These are phyloP conservation scores for Quercus alba DNA, from an alignment of 306 rosid species.

Conservation along the genomic window DNA sequence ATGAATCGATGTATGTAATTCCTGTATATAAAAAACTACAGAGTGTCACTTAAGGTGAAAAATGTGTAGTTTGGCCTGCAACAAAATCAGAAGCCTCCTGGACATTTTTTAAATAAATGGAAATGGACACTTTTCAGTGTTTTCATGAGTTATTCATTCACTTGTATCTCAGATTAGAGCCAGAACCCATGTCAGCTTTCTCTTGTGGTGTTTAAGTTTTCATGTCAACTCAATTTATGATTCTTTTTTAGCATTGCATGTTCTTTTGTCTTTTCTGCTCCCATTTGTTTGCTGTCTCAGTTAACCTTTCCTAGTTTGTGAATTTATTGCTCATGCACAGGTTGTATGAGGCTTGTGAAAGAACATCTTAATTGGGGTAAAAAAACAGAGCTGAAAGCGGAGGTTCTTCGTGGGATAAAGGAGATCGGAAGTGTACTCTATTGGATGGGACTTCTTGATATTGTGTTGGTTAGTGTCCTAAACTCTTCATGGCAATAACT, in stretches of 20 bases:
- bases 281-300: neutral
- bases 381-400: slow-evolving; percentile 77
- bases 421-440: slow-evolving; percentile 97
- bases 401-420: slow-evolving; percentile 89
- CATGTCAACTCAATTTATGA: neutral
- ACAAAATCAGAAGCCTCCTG: neutral
- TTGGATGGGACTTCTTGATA: slow-evolving; percentile 95
- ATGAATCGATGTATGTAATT: neutral
- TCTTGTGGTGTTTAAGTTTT: neutral
- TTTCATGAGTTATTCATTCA: neutral
- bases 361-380: slow-evolving; percentile 91
- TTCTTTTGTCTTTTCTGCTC: neutral
- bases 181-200: neutral
- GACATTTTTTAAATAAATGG: neutral
- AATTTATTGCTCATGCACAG: slow-evolving; percentile 38
- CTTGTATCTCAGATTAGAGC: neutral
- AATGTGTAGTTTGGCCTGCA: neutral
- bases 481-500: neutral
- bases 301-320: slow-evolving; percentile 13
- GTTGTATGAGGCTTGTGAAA: slow-evolving; percentile 84
- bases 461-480: slow-evolving; percentile 74
- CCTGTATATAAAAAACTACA: neutral
- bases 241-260: neutral
- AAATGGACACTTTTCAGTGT: neutral
- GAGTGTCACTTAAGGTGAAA: neutral